These are phyloP conservation scores for Sophora flavescens DNA, from an alignment of 306 rosid genomes.

Conservation along the genomic window DNA sequence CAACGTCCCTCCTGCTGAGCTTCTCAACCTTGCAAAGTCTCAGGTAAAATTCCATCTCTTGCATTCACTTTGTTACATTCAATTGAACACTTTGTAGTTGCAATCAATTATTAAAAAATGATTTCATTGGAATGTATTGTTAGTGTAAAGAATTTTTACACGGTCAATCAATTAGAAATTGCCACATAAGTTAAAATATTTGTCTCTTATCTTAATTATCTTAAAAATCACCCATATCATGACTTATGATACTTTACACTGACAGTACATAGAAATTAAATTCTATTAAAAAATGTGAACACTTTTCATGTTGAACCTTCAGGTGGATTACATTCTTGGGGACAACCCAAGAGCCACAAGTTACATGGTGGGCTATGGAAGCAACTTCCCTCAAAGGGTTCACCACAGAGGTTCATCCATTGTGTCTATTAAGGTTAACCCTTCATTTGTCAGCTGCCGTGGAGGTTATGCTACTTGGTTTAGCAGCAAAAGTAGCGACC, in stretches of 20 bases:
- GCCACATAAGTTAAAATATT: too few relatives aligned
- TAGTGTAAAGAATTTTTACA: too few relatives aligned
- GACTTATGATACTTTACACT: too few relatives aligned
- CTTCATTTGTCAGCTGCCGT: constrained; percentile 83
- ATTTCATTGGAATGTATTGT: too few relatives aligned
- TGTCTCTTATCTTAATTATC: too few relatives aligned
- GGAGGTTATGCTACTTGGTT: constrained; percentile 97
- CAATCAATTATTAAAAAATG: neutral
- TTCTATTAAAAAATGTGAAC: neutral
- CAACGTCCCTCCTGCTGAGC: constrained; percentile 67
- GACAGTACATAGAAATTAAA: too few relatives aligned
- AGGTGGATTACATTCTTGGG: constrained; percentile 95
- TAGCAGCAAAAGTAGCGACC: constrained; percentile 75
- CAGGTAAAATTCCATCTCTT: constrained; percentile 58
- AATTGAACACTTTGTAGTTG: constrained; percentile 5
- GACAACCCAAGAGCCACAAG: constrained; percentile 97
- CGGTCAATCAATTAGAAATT: too few relatives aligned
- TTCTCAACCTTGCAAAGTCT: constrained; percentile 77
- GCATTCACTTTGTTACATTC: neutral
- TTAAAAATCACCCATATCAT: too few relatives aligned
- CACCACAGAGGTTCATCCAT: constrained; percentile 97
- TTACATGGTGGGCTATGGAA: constrained; percentile 95
- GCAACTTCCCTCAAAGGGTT: constrained; percentile 81
- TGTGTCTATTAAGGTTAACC: constrained; percentile 80
- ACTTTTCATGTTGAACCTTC: constrained; percentile 33